phyloP scores from a whole-genome alignment of 2,329 filamentous ascomycete genomes.

The Colletotrichum australisinense region DNA sequence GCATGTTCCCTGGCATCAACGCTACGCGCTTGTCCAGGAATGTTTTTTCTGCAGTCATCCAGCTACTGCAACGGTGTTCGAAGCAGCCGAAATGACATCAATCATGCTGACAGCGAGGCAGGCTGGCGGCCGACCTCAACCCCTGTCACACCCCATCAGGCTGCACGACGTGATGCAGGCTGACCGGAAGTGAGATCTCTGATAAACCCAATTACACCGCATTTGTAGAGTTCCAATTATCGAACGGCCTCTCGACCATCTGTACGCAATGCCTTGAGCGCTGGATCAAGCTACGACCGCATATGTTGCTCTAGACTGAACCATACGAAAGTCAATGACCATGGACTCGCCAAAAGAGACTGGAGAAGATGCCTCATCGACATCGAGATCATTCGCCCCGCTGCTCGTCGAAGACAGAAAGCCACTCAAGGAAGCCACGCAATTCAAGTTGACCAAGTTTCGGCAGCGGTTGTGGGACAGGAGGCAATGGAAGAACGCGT shows the following conservation, averaged over 20 bases:
- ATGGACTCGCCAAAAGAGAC: neutral
- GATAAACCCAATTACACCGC: neutral
- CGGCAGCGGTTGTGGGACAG: neutral
- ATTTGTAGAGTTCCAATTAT: neutral
- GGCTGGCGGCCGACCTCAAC: neutral
- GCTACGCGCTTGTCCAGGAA: neutral
- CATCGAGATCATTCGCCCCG: constrained; percentile 8
- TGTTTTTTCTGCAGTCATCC: neutral
- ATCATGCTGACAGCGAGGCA: neutral
- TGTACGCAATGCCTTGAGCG: neutral
- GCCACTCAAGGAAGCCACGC: neutral
- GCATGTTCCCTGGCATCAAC: neutral
- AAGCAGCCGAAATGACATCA: neutral
- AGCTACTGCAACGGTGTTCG: neutral
- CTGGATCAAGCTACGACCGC: neutral
- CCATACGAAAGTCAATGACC: neutral
- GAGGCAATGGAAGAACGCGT: neutral
- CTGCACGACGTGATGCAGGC: neutral
- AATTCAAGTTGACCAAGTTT: neutral
- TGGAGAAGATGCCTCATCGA: neutral
- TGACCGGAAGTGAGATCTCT: neutral
- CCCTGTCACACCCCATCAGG: neutral
- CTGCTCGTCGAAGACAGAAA: constrained; percentile 7
- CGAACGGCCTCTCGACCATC: neutral
- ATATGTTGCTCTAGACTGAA: neutral